phyloP scores from a whole-genome alignment of 805 yeast species.

The Wickerhamiella bombiphila region DNA sequence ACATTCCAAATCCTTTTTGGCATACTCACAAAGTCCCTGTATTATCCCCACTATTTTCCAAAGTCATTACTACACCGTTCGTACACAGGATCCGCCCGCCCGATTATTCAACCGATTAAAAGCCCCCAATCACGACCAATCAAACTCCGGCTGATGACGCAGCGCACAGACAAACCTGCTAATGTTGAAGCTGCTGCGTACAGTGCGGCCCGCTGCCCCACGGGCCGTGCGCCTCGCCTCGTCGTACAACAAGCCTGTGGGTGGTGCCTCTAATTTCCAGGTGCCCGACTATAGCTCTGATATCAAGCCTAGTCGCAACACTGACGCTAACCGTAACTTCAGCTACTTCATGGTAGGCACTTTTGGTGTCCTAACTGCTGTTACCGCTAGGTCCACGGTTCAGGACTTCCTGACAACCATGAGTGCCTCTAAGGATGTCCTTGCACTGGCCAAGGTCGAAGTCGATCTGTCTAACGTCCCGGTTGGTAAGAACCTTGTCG shows the following conservation, averaged over 20 bases:
- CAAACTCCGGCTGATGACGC: no score
- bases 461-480: slow-evolving; percentile 88
- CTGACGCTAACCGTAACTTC: slow-evolving; percentile 70
- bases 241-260: slow-evolving; percentile 18
- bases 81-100: no score
- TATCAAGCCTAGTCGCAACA: slow-evolving; percentile 53
- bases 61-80: no score
- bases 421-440: slow-evolving; percentile 97
- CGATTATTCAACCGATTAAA: no score
- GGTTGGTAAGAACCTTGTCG: slow-evolving; percentile 93
- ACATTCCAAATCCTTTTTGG: no score
- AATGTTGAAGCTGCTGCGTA: background rate
- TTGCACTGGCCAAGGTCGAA: slow-evolving; percentile 99
- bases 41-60: no score
- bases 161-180: no score
- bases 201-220: background rate
- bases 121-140: no score
- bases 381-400: slow-evolving; percentile 91
- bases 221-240: background rate
- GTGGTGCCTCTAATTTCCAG: slow-evolving; percentile 49
- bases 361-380: slow-evolving; percentile 77
- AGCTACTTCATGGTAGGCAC: slow-evolving; percentile 97
- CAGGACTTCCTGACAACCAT: slow-evolving; percentile 78
- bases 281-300: slow-evolving; percentile 82
- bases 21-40: no score